Evolutionary conservation across 2,329 filamentous ascomycete species (phyloP), one percentile per base, ranked within the genome.

Genomic region (Akanthomyces muscarius): DNA sequence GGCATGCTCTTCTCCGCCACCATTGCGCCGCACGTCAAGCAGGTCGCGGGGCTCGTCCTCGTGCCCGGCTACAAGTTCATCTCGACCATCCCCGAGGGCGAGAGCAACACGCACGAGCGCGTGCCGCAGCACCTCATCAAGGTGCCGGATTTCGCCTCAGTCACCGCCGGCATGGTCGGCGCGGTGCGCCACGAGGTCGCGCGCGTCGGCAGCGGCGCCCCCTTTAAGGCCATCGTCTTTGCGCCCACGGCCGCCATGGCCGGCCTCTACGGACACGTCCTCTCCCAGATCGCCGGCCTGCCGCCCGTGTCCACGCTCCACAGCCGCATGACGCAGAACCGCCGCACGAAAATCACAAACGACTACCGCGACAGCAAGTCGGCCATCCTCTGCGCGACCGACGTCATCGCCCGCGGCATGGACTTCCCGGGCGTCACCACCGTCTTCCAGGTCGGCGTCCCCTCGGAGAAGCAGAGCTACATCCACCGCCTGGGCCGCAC

Each of bases 1-100:
- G 92, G 91, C 56, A 91, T 91, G 80, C 86, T 95, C 53, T 96
- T 95, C 80, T 92, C 89, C 4, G 92, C 92, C 11, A 96, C 92
- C 23, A 89, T 96, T 75, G 88, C 86, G 45, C 84, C 85, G 28
- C 92, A 94, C 72, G 89, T 96, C 60, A 83, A 92, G 71, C 86
- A 88, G 64, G 83, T 96, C 62, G 89, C 92, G 45, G 81, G 84
- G 47, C 73, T 83, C 52, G 90, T 88, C 2, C 84, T 95, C 71
- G 86, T 87, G 66, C 83, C 79, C 13, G 76, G 86, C 61, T 96
- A 94, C 81, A 87, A 90, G 72, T 92, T 89, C 74, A 88, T 97
- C 71, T 89, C 91, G 57, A 95, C 91, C 60, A 88, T 96, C 44
- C 80, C 84, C 62, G 84, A 88, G 14, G 86, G 91, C 69, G 92